phyloP scores from a whole-genome alignment of 495 filamentous ascomycete species.

The Penicillium odoratum region DNA sequence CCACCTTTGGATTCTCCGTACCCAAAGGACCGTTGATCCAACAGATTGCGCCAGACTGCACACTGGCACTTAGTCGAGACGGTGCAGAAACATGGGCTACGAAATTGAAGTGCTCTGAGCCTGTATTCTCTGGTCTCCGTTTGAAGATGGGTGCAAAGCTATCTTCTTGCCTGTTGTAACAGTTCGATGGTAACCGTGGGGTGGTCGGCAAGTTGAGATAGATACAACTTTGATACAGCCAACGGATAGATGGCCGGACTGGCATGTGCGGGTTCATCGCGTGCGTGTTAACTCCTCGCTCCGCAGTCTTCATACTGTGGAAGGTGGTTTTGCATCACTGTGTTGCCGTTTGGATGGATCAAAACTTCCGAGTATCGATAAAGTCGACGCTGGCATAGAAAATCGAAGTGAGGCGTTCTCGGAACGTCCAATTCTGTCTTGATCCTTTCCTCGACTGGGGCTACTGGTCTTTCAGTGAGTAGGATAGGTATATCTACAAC shows the following conservation, averaged over 20 bases:
- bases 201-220: constrained; percentile 9
- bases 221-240: constrained; percentile 17
- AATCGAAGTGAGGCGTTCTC: background rate
- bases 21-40: constrained; percentile 14
- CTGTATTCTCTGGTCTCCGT: background rate
- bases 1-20: constrained; percentile 58
- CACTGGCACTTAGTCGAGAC: constrained; percentile 13
- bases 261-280: constrained; percentile 18
- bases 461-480: constrained; percentile 4
- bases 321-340: constrained; percentile 19
- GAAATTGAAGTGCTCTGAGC: constrained; percentile 17
- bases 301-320: constrained; percentile 13
- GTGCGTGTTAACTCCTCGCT: constrained; percentile 7
- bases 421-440: constrained; percentile 3
- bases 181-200: constrained; percentile 17
- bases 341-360: constrained; percentile 9
- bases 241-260: constrained; percentile 16
- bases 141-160: background rate
- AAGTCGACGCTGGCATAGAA: background rate
- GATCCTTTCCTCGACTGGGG: constrained; percentile 7
- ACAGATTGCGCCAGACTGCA: constrained; percentile 18
- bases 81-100: constrained; percentile 18
- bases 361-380: background rate
- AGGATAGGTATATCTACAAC: background rate
- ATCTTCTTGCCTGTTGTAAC: background rate